These are phyloP conservation scores for sunflower (Helianthus annuus) DNA, from an alignment of 129 eudicot species.

Conservation along the genomic window HanXRQr2.0-SUNRISE NC_035437.2:83088710-83089209, in stretches of 20 bases:
- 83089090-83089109: conserved; percentile 87
- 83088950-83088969: conserved; percentile 85
- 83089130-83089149: conserved; percentile 92
- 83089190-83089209: conserved; percentile 61
- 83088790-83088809: conserved; percentile 90
- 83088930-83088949: conserved; percentile 33
- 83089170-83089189: conserved; percentile 92
- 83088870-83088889: conserved; percentile 64
- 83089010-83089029: conserved; percentile 90
- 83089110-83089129: conserved; percentile 99
- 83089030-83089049: conserved; percentile 97
- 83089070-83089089: conserved; percentile 79
- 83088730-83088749: conserved; percentile 81
- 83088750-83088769: conserved; percentile 97
- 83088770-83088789: conserved; percentile 96
- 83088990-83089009: conserved; percentile 95
- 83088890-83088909: not conserved
- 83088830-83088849: conserved; percentile 59
- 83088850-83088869: conserved; percentile 74
- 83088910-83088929: not conserved
- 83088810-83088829: conserved; percentile 94
- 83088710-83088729: conserved; percentile 96
- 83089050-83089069: conserved; percentile 79
- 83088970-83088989: conserved; percentile 89
- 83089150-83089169: conserved; percentile 90